These are phyloP conservation scores for Chytridium lagenaria DNA, from an alignment of 371 early-diverging fungal species.

Conservation along the genomic window DNA sequence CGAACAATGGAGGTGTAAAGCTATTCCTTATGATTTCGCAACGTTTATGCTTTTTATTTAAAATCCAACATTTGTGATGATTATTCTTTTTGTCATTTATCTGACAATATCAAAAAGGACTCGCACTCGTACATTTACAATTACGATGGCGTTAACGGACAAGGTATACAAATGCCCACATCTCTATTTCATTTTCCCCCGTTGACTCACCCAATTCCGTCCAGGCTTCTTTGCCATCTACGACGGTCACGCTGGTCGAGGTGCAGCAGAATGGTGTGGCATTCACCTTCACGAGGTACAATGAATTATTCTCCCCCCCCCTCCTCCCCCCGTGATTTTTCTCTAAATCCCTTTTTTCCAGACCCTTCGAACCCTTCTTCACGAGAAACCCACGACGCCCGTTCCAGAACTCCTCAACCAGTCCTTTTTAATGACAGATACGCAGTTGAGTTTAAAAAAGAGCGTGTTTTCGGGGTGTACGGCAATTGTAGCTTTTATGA, in stretches of 20 bases:
- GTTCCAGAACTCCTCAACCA: slow-evolving; percentile 85
- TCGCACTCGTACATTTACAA: slow-evolving; percentile 84
- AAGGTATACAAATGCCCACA: slow-evolving; percentile 49
- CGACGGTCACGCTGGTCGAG: slow-evolving; percentile 97
- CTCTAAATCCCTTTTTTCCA: slow-evolving; percentile 33
- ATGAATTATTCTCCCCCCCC: not conserved
- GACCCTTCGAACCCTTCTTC: slow-evolving; percentile 65
- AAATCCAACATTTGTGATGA: too few species aligned
- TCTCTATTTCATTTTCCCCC: too few species aligned
- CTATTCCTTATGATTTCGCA: not conserved
- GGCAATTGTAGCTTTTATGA: slow-evolving; percentile 82
- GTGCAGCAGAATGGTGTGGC: slow-evolving; percentile 97
- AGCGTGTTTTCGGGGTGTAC: slow-evolving; percentile 90
- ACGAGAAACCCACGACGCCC: slow-evolving; percentile 56
- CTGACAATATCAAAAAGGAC: too few species aligned
- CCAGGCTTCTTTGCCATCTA: slow-evolving; percentile 90
- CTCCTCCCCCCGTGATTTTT: not conserved
- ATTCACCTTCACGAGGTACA: slow-evolving; percentile 81
- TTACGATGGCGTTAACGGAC: slow-evolving; percentile 78
- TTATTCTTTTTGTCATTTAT: too few species aligned
- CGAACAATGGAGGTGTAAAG: slow-evolving; percentile 89
- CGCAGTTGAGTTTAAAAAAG: slow-evolving; percentile 73
- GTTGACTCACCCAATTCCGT: too few species aligned
- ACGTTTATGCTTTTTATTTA: too few species aligned
- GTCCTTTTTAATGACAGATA: slow-evolving; percentile 84